Conservation (phyloP, 2,329 filamentous ascomycete genomes). For the Fusarium lyarnte region DNA sequence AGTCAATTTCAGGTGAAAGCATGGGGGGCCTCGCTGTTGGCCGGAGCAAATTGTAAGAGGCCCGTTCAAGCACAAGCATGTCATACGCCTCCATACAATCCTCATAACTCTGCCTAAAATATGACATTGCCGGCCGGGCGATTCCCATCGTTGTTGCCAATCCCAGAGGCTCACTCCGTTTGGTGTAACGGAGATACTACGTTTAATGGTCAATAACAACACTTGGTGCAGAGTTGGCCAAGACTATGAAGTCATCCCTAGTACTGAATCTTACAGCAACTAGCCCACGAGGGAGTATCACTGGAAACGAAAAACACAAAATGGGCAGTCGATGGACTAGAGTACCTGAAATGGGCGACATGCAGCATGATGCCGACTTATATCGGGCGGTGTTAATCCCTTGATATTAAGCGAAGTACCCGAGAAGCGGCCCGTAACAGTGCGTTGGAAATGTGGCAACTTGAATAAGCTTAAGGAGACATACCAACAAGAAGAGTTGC, state of each 20-base stretch:
- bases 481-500: background rate
- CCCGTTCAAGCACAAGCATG: background rate
- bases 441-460: background rate
- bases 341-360: background rate
- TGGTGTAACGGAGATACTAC: conserved; percentile 23
- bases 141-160: conserved; percentile 12
- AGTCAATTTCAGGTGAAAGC: background rate
- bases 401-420: background rate
- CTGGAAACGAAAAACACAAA: background rate
- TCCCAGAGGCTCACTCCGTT: conserved; percentile 16
- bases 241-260: conserved; percentile 1
- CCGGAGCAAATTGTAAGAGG: background rate
- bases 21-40: background rate
- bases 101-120: background rate
- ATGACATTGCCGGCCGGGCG: background rate
- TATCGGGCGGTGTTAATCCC: background rate
- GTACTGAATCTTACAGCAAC: background rate
- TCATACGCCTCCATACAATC: conserved; percentile 1
- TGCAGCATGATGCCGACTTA: background rate
- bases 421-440: background rate
- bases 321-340: background rate
- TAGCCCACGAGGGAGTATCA: background rate
- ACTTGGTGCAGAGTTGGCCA: background rate
- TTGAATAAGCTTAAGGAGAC: background rate
- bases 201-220: conserved; percentile 10